phyloP scores from a whole-genome alignment of 2,329 filamentous ascomycete genomes.

The Aspergillus ruber region DNA sequence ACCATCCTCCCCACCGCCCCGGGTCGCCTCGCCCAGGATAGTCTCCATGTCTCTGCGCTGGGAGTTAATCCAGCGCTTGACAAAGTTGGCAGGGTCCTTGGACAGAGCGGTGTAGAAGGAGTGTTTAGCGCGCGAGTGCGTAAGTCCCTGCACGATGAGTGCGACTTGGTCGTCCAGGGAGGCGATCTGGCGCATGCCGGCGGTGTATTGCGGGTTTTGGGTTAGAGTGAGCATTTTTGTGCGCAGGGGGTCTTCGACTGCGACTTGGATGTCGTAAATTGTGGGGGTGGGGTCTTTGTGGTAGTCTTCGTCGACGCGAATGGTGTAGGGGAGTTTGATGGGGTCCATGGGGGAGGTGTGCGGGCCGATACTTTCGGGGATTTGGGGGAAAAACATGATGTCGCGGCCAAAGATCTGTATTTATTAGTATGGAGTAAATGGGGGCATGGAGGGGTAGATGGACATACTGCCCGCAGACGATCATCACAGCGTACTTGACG shows the following conservation, averaged over 20 bases:
- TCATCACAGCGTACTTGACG: slow-evolving; percentile 87
- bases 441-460: background rate
- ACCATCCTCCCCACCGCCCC: slow-evolving; percentile 51
- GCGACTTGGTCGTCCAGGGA: slow-evolving; percentile 79
- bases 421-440: background rate
- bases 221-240: slow-evolving; percentile 59
- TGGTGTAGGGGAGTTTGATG: slow-evolving; percentile 80
- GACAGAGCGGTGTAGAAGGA: slow-evolving; percentile 74
- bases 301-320: slow-evolving; percentile 82
- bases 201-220: slow-evolving; percentile 62
- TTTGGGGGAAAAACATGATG: slow-evolving; percentile 74
- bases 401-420: slow-evolving; percentile 66
- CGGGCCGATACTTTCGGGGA: slow-evolving; percentile 70
- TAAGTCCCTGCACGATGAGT: slow-evolving; percentile 72
- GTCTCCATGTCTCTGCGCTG: slow-evolving; percentile 88
- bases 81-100: slow-evolving; percentile 75
- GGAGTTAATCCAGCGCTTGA: slow-evolving; percentile 80
- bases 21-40: slow-evolving; percentile 72
- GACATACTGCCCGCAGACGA: slow-evolving; percentile 64
- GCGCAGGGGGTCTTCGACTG: slow-evolving; percentile 74
- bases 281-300: slow-evolving; percentile 67
- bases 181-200: slow-evolving; percentile 68
- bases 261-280: slow-evolving; percentile 82
- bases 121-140: slow-evolving; percentile 82
- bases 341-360: slow-evolving; percentile 77